Conservation (phyloP, 164 flowering plant species). For the Umbellularia californica region DNA sequence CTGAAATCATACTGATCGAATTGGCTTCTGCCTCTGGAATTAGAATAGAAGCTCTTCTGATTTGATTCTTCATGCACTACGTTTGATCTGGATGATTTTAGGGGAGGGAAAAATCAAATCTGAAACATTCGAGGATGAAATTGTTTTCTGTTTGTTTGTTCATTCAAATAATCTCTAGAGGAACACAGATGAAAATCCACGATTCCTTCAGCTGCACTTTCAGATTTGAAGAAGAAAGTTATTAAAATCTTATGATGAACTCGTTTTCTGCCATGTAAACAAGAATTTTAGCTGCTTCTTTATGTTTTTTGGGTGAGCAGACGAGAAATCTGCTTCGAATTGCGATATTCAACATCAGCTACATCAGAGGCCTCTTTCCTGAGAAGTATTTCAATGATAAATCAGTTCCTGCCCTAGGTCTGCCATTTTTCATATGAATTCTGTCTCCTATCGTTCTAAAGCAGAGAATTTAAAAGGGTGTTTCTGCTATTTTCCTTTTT, state of each 20-base stretch:
- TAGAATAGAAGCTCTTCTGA: background rate
- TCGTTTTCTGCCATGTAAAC: no score
- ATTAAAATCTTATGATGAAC: no score
- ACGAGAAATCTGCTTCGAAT: conserved; percentile 90
- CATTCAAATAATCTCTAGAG: no score
- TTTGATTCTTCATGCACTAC: background rate
- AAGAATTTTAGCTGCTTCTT: no score
- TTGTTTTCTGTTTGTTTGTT: no score
- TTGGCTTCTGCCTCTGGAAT: background rate
- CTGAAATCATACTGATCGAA: background rate
- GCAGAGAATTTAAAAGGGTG: background rate
- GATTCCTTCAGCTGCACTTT: no score
- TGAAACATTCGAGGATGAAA: no score
- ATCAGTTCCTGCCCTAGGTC: conserved; percentile 89
- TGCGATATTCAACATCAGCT: conserved; percentile 92
- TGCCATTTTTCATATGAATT: conserved; percentile 9
- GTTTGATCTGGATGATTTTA: no score
- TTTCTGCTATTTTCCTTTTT: background rate
- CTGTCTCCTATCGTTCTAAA: background rate
- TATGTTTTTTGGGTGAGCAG: conserved; percentile 26
- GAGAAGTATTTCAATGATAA: conserved; percentile 93
- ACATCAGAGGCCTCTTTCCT: conserved; percentile 92
- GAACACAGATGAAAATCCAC: no score
- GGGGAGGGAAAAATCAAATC: no score
- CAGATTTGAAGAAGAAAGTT: no score